A percentile compares a stretch with the other conserved stretches of the same genome.
Conservation (phyloP, 2,329 filamentous ascomycete species). For the Fusarium cicatricum region DNA sequence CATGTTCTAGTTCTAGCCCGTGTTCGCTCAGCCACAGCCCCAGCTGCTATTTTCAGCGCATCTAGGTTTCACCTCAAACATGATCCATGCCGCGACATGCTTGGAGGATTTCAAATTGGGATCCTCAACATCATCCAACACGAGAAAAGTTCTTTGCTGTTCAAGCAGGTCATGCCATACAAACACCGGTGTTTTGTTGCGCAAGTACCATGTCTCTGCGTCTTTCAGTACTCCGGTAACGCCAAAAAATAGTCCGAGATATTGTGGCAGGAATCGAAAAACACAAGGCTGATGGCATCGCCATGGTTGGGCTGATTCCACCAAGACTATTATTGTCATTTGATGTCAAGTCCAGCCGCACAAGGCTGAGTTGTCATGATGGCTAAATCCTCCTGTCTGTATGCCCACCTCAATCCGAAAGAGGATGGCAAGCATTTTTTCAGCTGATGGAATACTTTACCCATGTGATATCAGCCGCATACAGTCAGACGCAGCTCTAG, state of each 20-base stretch:
- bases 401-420: not conserved
- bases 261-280: not conserved
- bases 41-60: slow-evolving; percentile 33
- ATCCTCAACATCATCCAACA: not conserved
- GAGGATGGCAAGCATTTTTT: not conserved
- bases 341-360: not conserved
- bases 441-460: too few species aligned
- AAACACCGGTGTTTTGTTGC: too few species aligned
- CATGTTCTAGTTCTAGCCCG: not conserved
- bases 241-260: too few species aligned
- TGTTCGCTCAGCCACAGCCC: slow-evolving; percentile 35
- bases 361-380: slow-evolving; percentile 1
- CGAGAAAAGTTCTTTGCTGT: not conserved
- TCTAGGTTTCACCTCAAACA: not conserved
- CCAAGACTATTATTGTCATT: too few species aligned
- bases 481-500: not conserved
- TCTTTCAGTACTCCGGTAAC: too few species aligned
- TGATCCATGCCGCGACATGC: not conserved
- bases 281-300: slow-evolving; percentile 2
- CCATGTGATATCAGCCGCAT: not conserved
- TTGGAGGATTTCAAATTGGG: too few species aligned
- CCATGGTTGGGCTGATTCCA: slow-evolving; percentile 1
- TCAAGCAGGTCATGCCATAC: not conserved
- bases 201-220: too few species aligned
- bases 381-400: not conserved